Conservation (phyloP, 139 green algal species). For the Closterium sp. region DNA sequence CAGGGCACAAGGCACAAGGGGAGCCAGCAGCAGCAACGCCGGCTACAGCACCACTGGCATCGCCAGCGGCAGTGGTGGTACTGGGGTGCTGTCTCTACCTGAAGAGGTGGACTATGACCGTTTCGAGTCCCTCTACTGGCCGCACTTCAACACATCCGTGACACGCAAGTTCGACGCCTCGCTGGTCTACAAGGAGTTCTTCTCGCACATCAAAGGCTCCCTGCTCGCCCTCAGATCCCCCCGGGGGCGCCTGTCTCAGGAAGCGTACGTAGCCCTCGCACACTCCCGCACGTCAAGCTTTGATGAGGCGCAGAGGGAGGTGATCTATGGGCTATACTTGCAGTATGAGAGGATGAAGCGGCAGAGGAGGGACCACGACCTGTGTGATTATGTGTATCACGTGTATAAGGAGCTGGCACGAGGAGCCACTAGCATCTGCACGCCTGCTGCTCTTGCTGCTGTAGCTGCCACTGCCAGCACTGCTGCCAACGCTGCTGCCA, state of each 20-base stretch:
- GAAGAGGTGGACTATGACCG: conserved; percentile 37
- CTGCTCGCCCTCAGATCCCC: conserved; percentile 58
- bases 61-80: neutral
- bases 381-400: conserved; percentile 19
- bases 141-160: neutral
- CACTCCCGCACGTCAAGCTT: conserved; percentile 75
- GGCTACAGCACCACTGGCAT: neutral
- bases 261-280: conserved; percentile 63
- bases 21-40: neutral
- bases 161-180: conserved; percentile 13
- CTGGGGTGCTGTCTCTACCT: neutral
- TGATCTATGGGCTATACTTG: conserved; percentile 70
- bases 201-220: conserved; percentile 76
- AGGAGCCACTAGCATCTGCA: neutral
- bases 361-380: conserved; percentile 1
- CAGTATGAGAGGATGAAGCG: conserved; percentile 61
- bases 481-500: neutral
- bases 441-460: neutral
- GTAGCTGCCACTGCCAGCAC: too few relatives aligned
- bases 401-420: conserved; percentile 16
- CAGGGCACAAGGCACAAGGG: neutral
- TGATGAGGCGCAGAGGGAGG: conserved; percentile 47
- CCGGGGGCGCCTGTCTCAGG: conserved; percentile 57
- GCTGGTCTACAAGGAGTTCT: conserved; percentile 66
- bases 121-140: conserved; percentile 34